Percentiles rank a stretch among this genome's conserved stretches.
These are phyloP conservation scores for Shiraia bambusicola DNA, from an alignment of 2,329 filamentous ascomycete species.

Conservation along the genomic window DNA sequence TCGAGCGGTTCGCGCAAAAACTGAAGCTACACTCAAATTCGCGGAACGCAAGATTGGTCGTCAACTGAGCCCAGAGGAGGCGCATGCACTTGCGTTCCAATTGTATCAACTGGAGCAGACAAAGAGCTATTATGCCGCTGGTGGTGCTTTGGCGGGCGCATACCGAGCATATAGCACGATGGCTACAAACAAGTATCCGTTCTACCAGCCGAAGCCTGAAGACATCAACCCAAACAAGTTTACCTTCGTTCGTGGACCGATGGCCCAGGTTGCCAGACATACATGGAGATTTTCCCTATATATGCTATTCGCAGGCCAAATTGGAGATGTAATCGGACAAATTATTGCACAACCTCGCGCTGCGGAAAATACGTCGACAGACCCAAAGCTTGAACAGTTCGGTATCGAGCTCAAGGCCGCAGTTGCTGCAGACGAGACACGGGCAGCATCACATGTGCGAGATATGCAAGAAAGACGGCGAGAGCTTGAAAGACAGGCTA, in stretches of 20 bases:
- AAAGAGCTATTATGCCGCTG: slow-evolving; percentile 43
- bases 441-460: slow-evolving; percentile 13
- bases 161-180: slow-evolving; percentile 40
- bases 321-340: slow-evolving; percentile 40
- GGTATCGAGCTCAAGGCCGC: slow-evolving; percentile 37
- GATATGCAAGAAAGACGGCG: slow-evolving; percentile 23
- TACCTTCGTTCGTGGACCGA: slow-evolving; percentile 34
- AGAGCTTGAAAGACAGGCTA: slow-evolving; percentile 23
- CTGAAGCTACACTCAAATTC: slow-evolving; percentile 37
- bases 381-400: slow-evolving; percentile 46
- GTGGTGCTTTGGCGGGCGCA: slow-evolving; percentile 35
- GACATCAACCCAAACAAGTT: slow-evolving; percentile 45
- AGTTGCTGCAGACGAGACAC: slow-evolving; percentile 13
- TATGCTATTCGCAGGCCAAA: slow-evolving; percentile 25
- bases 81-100: slow-evolving; percentile 47
- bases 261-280: slow-evolving; percentile 33
- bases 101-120: slow-evolving; percentile 42
- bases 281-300: slow-evolving; percentile 32
- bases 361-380: slow-evolving; percentile 38
- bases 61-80: slow-evolving; percentile 44
- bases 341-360: slow-evolving; percentile 37
- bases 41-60: slow-evolving; percentile 40
- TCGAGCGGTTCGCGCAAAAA: slow-evolving; percentile 26
- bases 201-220: slow-evolving; percentile 44
- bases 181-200: slow-evolving; percentile 45